Evolutionary conservation across 2,329 filamentous ascomycete species (phyloP), one percentile per base, ranked within the genome.

Genomic region (Xylaria hypoxylon): DNA sequence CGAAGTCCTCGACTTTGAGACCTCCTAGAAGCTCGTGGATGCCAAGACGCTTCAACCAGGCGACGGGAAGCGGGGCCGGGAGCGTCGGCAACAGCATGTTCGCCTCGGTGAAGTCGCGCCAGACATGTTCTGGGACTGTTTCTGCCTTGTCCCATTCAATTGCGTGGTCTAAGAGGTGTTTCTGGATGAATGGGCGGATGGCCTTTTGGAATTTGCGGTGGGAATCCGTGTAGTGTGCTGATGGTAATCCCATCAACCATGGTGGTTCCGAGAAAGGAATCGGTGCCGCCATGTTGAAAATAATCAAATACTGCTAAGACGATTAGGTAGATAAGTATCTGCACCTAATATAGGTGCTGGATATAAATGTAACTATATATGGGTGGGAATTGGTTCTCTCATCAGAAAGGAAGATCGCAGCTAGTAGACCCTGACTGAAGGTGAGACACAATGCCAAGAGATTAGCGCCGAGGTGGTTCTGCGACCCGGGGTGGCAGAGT

Each of bases 251-350:
- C 71, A 83, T 83, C 52, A 93, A 84, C 80, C 90, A 93, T 1
- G 90, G 86, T 1, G 91, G 91, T 72, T 94, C 91, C 5, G 89
- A 89, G 80, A 93, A 92, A 57, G 91, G 91, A 28, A 92, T 77
- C 3, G 81, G 65, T 13, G 15, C 53, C 1, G 65, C n/a, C 69
- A 70, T 70, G 33, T 17, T 60, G 33, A 40, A 11, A 38, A 31
- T 15, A 38, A 15, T 15, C 15, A 15, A 15, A 38, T 38, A 38
- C 13, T n/a, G n/a, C n/a, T n/a, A 15, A 15, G 33, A 38, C 15
- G 35, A 38, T 2, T 38, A 38, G 35, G 35, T 13, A 38, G 11
- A 38, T 38, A 38, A 10, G 31, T 33, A 8, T 33, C 7, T 33
- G 31, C 31, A 33, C 31, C 10, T 33, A 8, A 33, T 10, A 33